Base-by-base conservation (phyloP, 75 land plant species). In the Azolla pinnata region DNA sequence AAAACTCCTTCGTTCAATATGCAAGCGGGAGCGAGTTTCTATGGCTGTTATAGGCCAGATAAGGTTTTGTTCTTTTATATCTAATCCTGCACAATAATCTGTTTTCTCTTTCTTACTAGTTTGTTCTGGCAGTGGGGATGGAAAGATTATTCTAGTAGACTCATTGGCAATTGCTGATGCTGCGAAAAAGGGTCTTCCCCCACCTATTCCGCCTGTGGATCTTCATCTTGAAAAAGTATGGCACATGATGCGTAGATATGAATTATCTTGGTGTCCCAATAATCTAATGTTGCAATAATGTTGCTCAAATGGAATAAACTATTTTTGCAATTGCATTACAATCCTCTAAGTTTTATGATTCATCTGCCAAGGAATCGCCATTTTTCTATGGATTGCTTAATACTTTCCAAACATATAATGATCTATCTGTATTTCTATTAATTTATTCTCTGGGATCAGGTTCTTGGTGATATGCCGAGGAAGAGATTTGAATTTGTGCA, bases 11-110 rank as follows among this genome's bases (percentile, higher is more conserved):
- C 79, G 71, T 16, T 77, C 81, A 46, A 71, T 91, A 25, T 91
- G 97, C 71, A 67, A 76, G n/a, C 69, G 97, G 49, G 97, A 91
- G 63, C 83, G 93, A 62, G 82, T 91, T 18, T 84, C 97, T 2
- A 87, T 91, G 86, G 97, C 97, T 64, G 97, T 91, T 47, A 84
- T 91, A 57, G 93, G 97, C 31, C 71, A 62, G 21, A 88, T 91
- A 57, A 76, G 79, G 79, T 76, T 8, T 48, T 18, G 18, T 8
- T 14, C 19, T 48, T 48, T 12, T 48, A 8, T 20, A 48, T 3
- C 19, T 48, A 20, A 48, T 5, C 4, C 51, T 48, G 9, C 3
- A 8, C 18, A 4, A 12, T 14, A 48, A 3, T 17, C 46, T 21
- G 10, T 8, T 25, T 27, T 25, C 0, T 40, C 10, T 34, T 35